Conservation (phyloP, 257 asterid species). For the Solanum chiquidenum region DNA sequence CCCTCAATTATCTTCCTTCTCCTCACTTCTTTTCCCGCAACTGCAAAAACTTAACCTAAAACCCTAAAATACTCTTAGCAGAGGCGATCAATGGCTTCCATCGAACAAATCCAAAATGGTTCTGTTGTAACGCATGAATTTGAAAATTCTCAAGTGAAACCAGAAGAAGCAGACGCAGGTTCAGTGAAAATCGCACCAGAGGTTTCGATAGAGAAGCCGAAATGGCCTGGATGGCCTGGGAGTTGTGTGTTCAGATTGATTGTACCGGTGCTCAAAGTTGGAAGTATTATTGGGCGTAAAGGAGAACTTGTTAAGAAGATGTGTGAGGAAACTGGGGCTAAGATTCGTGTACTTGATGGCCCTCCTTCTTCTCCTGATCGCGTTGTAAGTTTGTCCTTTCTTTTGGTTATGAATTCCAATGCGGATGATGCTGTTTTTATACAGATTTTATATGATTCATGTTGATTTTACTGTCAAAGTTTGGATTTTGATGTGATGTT, state of each 20-base stretch:
- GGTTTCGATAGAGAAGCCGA: constrained; percentile 13
- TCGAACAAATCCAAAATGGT: constrained; percentile 8
- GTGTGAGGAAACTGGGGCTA: constrained; percentile 77
- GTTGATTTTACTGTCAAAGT: neutral
- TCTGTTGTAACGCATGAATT: neutral
- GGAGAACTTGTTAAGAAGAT: constrained; percentile 85
- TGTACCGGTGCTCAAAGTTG: constrained; percentile 76
- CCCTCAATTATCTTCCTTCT: neutral
- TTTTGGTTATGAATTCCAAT: neutral
- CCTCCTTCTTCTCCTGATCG: constrained; percentile 69
- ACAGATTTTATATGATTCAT: neutral
- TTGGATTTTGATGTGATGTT: neutral
- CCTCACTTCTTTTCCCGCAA: neutral
- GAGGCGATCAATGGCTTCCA: constrained; percentile 7
- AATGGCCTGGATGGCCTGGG: constrained; percentile 97
- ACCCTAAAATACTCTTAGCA: neutral
- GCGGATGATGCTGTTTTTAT: neutral
- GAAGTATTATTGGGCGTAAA: constrained; percentile 81
- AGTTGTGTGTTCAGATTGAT: constrained; percentile 53
- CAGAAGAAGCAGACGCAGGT: neutral
- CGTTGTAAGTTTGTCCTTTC: constrained; percentile 30
- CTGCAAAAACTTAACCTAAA: neutral
- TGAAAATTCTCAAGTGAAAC: neutral
- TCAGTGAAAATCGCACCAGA: neutral
- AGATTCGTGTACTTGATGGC: constrained; percentile 75